These are phyloP conservation scores for Candida taoyuanica DNA, from an alignment of 805 yeast species.

Conservation along the genomic window DNA sequence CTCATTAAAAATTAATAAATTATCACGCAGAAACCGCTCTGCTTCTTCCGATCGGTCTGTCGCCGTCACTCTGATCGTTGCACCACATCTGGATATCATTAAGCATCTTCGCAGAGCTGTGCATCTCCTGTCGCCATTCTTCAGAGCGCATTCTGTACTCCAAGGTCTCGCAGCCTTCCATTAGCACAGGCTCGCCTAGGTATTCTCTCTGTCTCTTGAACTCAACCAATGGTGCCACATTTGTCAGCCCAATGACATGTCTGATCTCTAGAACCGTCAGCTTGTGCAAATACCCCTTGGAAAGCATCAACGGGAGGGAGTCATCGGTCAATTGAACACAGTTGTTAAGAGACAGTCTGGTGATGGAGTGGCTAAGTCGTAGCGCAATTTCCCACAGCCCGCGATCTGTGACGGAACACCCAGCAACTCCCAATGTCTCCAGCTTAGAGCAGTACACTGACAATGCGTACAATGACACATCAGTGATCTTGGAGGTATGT, in stretches of 20 bases:
- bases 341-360: slow-evolving; percentile 70
- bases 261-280: slow-evolving; percentile 76
- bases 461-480: slow-evolving; percentile 56
- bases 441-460: slow-evolving; percentile 37
- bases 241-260: slow-evolving; percentile 50
- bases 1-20: too few relatives aligned
- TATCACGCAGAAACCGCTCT: too few relatives aligned
- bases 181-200: slow-evolving; percentile 38
- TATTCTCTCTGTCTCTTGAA: slow-evolving; percentile 44
- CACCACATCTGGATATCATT: slow-evolving; percentile 65
- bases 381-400: slow-evolving; percentile 77
- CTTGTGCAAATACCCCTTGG: slow-evolving; percentile 45
- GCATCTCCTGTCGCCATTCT: slow-evolving; percentile 53
- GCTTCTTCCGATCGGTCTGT: too few relatives aligned
- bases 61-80: slow-evolving; percentile 42
- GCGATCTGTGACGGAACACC: slow-evolving; percentile 74
- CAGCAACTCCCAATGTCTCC: slow-evolving; percentile 83
- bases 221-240: slow-evolving; percentile 60
- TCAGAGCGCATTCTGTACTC: slow-evolving; percentile 55
- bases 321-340: slow-evolving; percentile 58
- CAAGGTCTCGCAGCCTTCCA: slow-evolving; percentile 76
- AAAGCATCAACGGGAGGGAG: slow-evolving; percentile 47
- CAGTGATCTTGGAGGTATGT: slow-evolving; percentile 64
- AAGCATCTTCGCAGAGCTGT: slow-evolving; percentile 51
- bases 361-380: slow-evolving; percentile 43